Evolutionary conservation across 176 grass and related monocot species (phyloP).

Genomic region (Panicum miliaceum): DNA sequence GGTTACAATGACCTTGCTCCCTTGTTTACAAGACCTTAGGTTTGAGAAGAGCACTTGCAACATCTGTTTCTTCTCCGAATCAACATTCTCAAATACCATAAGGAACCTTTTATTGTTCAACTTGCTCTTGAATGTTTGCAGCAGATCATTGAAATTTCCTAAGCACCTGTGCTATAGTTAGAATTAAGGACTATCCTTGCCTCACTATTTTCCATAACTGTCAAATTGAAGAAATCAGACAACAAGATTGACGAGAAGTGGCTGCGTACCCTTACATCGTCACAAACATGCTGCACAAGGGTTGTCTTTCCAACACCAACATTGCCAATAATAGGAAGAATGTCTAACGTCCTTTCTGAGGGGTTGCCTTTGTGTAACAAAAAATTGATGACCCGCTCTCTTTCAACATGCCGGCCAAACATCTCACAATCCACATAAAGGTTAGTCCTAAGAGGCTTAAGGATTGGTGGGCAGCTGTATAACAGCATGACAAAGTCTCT

Average conservation of each 20-base stretch:
- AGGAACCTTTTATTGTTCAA: neutral
- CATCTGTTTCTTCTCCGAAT: neutral
- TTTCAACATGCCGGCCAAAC: conserved; percentile 16
- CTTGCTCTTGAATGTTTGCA: neutral
- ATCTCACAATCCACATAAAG: neutral
- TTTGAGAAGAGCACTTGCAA: neutral
- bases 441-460: neutral
- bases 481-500: neutral
- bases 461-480: neutral
- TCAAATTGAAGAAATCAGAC: too few relatives aligned
- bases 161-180: neutral
- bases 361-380: neutral
- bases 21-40: too few relatives aligned
- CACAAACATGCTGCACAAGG: neutral
- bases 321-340: neutral
- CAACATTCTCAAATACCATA: neutral
- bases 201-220: too few relatives aligned
- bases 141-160: neutral
- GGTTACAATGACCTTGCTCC: too few relatives aligned
- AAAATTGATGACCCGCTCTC: neutral
- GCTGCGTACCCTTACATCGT: neutral
- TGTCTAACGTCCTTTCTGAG: neutral
- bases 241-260: neutral
- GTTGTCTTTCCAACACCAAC: neutral
- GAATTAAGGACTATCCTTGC: neutral